Evolutionary conservation across 768 basidiomycete species (phyloP), one percentile per base, ranked within the genome.

Genomic region (Lyophyllum shimeji): DNA sequence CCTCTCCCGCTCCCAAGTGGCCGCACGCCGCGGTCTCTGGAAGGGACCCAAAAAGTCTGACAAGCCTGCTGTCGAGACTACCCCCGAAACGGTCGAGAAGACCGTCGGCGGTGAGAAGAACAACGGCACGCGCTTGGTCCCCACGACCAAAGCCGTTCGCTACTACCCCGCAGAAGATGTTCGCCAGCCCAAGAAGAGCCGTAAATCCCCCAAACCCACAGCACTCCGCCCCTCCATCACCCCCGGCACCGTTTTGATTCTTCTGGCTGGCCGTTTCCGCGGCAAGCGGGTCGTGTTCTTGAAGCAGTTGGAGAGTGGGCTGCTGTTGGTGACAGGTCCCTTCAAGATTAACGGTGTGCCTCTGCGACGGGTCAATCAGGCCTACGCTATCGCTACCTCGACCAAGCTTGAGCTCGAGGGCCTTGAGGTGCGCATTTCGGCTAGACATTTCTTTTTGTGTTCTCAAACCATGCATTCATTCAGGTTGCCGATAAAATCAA

Each of bases 271-370:
- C 68, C 91, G 95, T 69, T 98, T 93, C 91, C 82, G 92, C 63
- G 96, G 96, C 61, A 98, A 98, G 86, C 87, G 97, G 53, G 97
- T 99, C 62, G 95, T 99, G 55, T 96, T 93, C 78, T 80, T 99
- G 79, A 97, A 97, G 84, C 94, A 95, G 81, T 77, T 98, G 72
- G 82, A 83, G 65, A 89, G 89, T 60, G 97, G 97, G 52, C 76
- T 99, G 68, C 76, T 99, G 67, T 81, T 99, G 75, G 94, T 99
- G 66, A 94, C 95, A 37, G 97, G 97, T 53, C 97, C 97, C 46
- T 98, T 85, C 86, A 96, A 94, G 83, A 73, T 98, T 73, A 99
- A 99, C 76, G 97, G 97, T 71, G 96, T 99, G 45, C 97, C 97
- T 65, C 83, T 99, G 72, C 85, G 95, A 73, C 86, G 97, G 73